Evolutionary conservation across 805 yeast genomes (phyloP).

Genomic region (Kodamaea lidongshanica): DNA sequence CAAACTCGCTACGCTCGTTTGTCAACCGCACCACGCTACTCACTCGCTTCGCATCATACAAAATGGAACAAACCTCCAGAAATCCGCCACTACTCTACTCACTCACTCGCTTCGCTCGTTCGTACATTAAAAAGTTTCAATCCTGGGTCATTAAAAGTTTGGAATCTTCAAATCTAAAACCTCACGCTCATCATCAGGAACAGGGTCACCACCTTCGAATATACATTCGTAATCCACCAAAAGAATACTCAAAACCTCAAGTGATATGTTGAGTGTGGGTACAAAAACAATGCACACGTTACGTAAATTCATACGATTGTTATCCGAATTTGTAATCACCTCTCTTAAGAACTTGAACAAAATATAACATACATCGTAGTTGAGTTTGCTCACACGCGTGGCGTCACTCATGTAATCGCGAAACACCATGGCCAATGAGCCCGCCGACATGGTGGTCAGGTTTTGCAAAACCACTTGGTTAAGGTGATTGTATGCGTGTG

Average conservation of each 20-base stretch:
- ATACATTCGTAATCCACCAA: conserved; percentile 58
- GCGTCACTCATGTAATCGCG: conserved; percentile 27
- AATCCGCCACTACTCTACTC: too few species aligned
- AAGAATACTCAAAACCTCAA: conserved; percentile 52
- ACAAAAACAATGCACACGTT: conserved; percentile 78
- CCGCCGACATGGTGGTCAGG: conserved; percentile 10
- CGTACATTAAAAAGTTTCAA: too few species aligned
- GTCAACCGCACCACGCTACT: too few species aligned
- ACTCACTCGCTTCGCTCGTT: too few species aligned
- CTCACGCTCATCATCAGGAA: conserved; percentile 39
- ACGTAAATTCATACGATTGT: conserved; percentile 78
- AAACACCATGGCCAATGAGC: conserved; percentile 22
- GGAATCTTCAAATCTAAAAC: conserved; percentile 51
- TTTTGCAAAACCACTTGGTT: conserved; percentile 17
- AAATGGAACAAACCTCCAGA: too few species aligned
- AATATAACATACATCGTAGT: conserved; percentile 54
- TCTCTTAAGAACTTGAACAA: conserved; percentile 63
- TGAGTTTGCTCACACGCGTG: conserved; percentile 44
- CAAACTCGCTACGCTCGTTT: too few species aligned
- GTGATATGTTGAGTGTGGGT: conserved; percentile 68
- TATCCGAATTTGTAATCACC: conserved; percentile 53
- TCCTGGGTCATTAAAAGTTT: conserved; percentile 29
- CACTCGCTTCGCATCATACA: too few species aligned
- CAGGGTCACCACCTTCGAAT: conserved; percentile 48
- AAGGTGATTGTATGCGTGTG: conserved; percentile 31